Conservation (phyloP, 2,329 filamentous ascomycete species). For the Colletotrichum trifolii region DNA sequence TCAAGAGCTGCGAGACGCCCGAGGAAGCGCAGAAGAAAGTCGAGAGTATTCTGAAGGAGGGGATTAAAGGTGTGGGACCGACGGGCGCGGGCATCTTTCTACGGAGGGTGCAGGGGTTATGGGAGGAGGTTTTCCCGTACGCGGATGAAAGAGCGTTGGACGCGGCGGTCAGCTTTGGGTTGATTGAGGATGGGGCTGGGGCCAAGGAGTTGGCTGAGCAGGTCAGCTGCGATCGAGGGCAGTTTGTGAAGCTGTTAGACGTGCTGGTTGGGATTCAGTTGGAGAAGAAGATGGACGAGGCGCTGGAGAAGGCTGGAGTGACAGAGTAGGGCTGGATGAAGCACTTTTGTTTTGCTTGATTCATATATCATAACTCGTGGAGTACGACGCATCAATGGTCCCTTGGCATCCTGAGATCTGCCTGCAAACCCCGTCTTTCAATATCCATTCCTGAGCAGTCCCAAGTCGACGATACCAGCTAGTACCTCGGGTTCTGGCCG, state of each 20-base stretch:
- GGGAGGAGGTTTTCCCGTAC: slow-evolving; percentile 21
- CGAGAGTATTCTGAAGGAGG: not conserved
- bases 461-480: not conserved
- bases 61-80: slow-evolving; percentile 18
- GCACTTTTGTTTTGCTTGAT: not conserved
- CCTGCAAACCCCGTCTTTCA: too few species aligned
- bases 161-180: not conserved
- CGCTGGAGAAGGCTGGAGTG: not conserved
- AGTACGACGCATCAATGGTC: not conserved
- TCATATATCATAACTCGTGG: slow-evolving; percentile 28
- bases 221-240: not conserved
- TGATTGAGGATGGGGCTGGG: not conserved
- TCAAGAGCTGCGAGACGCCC: not conserved
- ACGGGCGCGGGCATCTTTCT: slow-evolving; percentile 10
- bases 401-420: too few species aligned
- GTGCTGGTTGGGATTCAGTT: slow-evolving; percentile 24
- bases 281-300: slow-evolving; percentile 16
- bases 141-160: slow-evolving; percentile 10
- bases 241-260: slow-evolving; percentile 20
- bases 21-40: slow-evolving; percentile 9
- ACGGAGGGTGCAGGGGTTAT: slow-evolving; percentile 7
- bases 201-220: slow-evolving; percentile 1
- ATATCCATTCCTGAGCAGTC: too few species aligned
- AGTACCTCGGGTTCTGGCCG: slow-evolving; percentile 41
- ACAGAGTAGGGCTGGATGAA: not conserved